phyloP scores from a whole-genome alignment of 192 early-diverging fungal species.

The Podochytrium sp. region DNA sequence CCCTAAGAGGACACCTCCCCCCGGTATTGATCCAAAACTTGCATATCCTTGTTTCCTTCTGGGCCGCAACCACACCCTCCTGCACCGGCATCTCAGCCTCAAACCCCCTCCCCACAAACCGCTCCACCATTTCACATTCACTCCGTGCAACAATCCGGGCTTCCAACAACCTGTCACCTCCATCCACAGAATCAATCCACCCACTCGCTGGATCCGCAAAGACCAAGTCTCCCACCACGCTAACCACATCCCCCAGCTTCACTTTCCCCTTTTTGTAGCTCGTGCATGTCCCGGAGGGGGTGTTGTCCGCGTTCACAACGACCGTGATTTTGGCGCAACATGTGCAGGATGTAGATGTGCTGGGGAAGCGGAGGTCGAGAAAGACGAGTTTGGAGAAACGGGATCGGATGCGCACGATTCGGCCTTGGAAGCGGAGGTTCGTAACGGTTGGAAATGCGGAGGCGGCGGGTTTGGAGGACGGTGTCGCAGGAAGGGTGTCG shows the following conservation, averaged over 20 bases:
- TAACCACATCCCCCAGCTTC: conserved; percentile 8
- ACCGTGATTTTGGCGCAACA: conserved; percentile 22
- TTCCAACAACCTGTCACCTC: neutral
- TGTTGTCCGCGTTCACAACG: neutral
- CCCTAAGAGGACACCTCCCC: conserved; percentile 24
- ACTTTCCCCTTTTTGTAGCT: conserved; percentile 9
- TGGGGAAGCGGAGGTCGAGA: conserved; percentile 2
- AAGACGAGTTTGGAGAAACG: neutral
- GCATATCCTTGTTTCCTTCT: conserved; percentile 16
- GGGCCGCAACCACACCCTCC: neutral
- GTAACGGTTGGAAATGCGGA: neutral
- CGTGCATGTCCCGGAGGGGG: neutral
- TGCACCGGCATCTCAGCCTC: conserved; percentile 12
- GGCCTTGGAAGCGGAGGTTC: neutral
- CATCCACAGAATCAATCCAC: neutral
- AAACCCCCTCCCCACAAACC: conserved; percentile 19
- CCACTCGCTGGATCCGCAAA: neutral
- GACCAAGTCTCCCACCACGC: neutral
- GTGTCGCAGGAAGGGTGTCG: neutral
- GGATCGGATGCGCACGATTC: conserved; percentile 14
- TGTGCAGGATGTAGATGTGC: neutral
- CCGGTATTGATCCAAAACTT: conserved; percentile 43
- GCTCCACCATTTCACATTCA: neutral
- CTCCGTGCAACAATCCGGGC: neutral
- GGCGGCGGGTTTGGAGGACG: neutral